Percentiles rank a stretch among this genome's conserved stretches.
Conservation (phyloP, 768 basidiomycete genomes). For the Boletellus ananas region DNA sequence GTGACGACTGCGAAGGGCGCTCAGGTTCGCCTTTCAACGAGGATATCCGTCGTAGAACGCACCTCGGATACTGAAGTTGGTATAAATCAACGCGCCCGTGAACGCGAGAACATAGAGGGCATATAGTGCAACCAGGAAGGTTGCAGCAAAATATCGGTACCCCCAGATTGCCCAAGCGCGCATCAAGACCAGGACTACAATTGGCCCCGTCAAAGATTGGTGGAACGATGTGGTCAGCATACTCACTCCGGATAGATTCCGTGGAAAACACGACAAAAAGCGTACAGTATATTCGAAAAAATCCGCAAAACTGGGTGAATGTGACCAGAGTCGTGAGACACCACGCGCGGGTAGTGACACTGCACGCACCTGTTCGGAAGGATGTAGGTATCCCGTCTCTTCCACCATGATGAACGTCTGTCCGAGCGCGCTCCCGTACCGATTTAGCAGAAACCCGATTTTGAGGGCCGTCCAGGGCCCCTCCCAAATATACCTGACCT, state of each 20-base stretch:
- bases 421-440: constrained; percentile 7
- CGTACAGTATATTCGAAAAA: not conserved
- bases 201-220: not conserved
- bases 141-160: not conserved
- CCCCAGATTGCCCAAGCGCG: constrained; percentile 3
- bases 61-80: not conserved
- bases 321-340: not conserved
- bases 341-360: no score
- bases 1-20: not conserved
- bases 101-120: not conserved
- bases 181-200: not conserved
- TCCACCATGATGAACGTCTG: constrained; percentile 11
- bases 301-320: not conserved
- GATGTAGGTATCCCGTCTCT: constrained; percentile 5
- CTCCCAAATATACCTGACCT: not conserved
- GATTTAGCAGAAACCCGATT: constrained; percentile 8
- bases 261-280: not conserved
- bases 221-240: not conserved
- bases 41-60: not conserved
- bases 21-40: not conserved
- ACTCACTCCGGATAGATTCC: constrained; percentile 2
- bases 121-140: not conserved
- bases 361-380: not conserved
- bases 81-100: not conserved
- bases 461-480: constrained; percentile 6